These are phyloP conservation scores for Botrytis hyacinthi DNA, from an alignment of 2,329 filamentous ascomycete genomes.

Conservation along the genomic window DNA sequence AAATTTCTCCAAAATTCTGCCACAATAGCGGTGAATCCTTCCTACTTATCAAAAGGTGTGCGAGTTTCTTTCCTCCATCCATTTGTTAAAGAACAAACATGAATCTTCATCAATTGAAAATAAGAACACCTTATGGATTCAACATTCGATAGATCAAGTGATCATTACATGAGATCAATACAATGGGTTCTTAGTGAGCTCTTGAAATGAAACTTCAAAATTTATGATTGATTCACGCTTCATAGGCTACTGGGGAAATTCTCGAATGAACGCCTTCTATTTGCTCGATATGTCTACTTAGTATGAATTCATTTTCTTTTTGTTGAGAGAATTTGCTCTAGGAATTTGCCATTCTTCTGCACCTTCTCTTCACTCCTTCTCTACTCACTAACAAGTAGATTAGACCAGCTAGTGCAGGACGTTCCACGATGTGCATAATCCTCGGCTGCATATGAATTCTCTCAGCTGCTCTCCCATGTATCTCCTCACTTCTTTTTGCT, in stretches of 20 bases:
- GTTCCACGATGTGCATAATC: not conserved
- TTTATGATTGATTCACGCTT: not conserved
- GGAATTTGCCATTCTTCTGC: not conserved
- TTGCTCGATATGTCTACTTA: not conserved
- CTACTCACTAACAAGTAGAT: not conserved
- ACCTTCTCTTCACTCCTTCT: not conserved
- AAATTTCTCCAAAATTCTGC: not conserved
- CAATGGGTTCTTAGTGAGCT: not conserved
- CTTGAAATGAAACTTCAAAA: not conserved
- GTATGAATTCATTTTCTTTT: not conserved
- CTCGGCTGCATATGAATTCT: not conserved
- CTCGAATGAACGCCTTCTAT: not conserved
- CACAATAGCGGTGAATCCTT: not conserved
- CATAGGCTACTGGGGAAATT: not conserved
- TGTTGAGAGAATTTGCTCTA: rapidly evolving
- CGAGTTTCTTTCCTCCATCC: not conserved
- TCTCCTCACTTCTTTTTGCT: not conserved
- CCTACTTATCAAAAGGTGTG: not conserved
- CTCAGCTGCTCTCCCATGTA: not conserved
- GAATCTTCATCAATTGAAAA: not conserved
- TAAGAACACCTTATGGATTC: not conserved
- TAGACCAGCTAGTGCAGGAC: not conserved
- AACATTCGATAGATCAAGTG: not conserved
- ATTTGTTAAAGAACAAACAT: not conserved
- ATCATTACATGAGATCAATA: not conserved